phyloP scores from a whole-genome alignment of 345 rosid species.

The Melaleuca alternifolia region DNA sequence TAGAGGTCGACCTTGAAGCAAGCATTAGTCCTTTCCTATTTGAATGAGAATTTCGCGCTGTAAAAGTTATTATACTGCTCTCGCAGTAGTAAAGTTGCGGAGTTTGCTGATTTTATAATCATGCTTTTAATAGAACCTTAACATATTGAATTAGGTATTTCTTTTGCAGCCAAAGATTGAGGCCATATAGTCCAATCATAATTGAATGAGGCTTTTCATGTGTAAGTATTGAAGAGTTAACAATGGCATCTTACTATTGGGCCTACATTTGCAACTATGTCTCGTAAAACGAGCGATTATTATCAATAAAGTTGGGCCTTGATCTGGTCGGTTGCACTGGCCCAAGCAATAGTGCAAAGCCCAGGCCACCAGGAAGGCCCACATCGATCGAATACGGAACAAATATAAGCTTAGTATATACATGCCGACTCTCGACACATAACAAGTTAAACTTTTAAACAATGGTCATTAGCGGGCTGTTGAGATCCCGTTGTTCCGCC shows the following conservation, averaged over 20 bases:
- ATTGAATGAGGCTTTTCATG: neutral
- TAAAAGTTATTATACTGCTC: no score
- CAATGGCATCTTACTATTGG: neutral
- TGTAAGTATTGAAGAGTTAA: neutral
- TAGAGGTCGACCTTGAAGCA: neutral
- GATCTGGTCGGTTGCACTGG: neutral
- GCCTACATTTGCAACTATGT: neutral
- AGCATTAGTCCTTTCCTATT: neutral
- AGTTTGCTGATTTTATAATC: no score
- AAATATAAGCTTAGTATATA: neutral
- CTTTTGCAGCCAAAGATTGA: neutral
- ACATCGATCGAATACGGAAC: no score
- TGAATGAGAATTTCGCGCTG: neutral
- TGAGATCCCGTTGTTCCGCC: neutral
- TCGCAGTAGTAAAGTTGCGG: no score
- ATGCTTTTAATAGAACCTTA: neutral
- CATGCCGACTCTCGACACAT: neutral
- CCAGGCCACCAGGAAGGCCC: neutral
- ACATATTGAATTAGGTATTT: neutral
- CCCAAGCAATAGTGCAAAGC: neutral
- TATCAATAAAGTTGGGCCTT: neutral
- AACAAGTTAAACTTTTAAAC: neutral
- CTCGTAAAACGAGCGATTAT: neutral
- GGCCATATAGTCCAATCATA: neutral
- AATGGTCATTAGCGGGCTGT: neutral